Conservation (phyloP, 148 eudicot species). For the Mesembryanthemum crystallinum region DNA sequence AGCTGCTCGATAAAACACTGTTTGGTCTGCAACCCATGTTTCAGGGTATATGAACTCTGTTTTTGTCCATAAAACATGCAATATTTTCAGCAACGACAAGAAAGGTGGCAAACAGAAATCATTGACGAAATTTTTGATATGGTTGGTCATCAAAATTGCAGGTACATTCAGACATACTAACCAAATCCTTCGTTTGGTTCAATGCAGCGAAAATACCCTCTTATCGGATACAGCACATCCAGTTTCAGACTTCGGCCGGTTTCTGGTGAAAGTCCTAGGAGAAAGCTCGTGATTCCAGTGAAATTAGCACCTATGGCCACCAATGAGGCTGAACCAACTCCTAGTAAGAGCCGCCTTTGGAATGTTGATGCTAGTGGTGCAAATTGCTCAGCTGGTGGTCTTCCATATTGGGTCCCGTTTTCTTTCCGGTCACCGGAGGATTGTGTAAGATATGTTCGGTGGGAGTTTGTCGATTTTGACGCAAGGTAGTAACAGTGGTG, state of each 20-base stretch:
- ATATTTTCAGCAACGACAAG: slow-evolving; percentile 5
- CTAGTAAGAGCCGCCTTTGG: slow-evolving; percentile 58
- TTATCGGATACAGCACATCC: slow-evolving; percentile 76
- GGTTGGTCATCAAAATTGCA: neutral
- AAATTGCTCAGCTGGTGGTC: slow-evolving; percentile 60
- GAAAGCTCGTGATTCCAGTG: slow-evolving; percentile 71
- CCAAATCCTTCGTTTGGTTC: slow-evolving; percentile 77
- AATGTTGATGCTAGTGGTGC: slow-evolving; percentile 53
- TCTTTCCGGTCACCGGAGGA: slow-evolving; percentile 45
- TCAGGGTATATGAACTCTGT: slow-evolving; percentile 89
- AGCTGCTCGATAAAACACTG: slow-evolving; percentile 61
- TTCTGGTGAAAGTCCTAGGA: slow-evolving; percentile 71
- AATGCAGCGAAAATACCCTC: slow-evolving; percentile 66
- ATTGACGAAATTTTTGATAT: neutral
- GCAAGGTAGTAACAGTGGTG: slow-evolving; percentile 15
- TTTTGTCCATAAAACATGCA: slow-evolving; percentile 7
- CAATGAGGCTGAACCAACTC: slow-evolving; percentile 72
- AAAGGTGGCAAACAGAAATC: neutral
- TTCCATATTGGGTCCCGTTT: slow-evolving; percentile 5
- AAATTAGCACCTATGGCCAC: slow-evolving; percentile 88
- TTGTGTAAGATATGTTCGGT: slow-evolving; percentile 35
- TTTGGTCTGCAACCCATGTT: slow-evolving; percentile 88
- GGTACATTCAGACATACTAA: slow-evolving; percentile 28
- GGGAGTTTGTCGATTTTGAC: slow-evolving; percentile 17
- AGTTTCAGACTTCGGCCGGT: slow-evolving; percentile 67